phyloP scores from a whole-genome alignment of 2,329 filamentous ascomycete genomes.

The Talaromyces sp. region DNA sequence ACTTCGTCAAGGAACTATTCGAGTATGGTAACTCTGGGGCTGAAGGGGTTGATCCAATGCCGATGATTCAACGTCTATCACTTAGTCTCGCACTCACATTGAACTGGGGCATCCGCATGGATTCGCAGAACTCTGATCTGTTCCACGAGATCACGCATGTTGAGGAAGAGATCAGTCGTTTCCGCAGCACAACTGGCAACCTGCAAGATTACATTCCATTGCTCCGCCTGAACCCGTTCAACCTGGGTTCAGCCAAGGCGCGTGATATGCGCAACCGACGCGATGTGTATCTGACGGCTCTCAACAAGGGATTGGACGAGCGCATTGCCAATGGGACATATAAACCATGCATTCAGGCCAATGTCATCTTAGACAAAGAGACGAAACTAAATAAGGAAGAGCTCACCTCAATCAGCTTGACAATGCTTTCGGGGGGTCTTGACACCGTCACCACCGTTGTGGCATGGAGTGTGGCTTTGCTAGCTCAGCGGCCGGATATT shows the following conservation, averaged over 20 bases:
- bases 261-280: conserved; percentile 55
- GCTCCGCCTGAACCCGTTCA: conserved; percentile 56
- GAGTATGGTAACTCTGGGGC: conserved; percentile 52
- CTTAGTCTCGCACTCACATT: conserved; percentile 58
- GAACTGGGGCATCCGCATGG: conserved; percentile 61
- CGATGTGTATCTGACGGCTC: conserved; percentile 53
- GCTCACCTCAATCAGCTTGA: conserved; percentile 59
- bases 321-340: conserved; percentile 56
- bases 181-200: conserved; percentile 56
- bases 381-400: conserved; percentile 58
- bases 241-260: conserved; percentile 51
- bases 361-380: conserved; percentile 59
- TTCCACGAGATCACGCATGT: conserved; percentile 59
- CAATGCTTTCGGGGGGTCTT: conserved; percentile 62
- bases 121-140: conserved; percentile 53
- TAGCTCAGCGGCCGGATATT: conserved; percentile 56
- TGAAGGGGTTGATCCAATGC: conserved; percentile 57
- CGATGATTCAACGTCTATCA: conserved; percentile 60
- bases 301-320: conserved; percentile 56
- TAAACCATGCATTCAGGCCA: conserved; percentile 61
- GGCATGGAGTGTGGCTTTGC: conserved; percentile 58
- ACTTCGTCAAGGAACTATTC: conserved; percentile 57
- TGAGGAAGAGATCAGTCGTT: conserved; percentile 55
- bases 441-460: conserved; percentile 62
- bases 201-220: conserved; percentile 58